A percentile compares a stretch with the other conserved stretches of the same genome.
These are phyloP conservation scores for Penicillium frequentans DNA, from an alignment of 2,329 filamentous ascomycete genomes.

Conservation along the genomic window DNA sequence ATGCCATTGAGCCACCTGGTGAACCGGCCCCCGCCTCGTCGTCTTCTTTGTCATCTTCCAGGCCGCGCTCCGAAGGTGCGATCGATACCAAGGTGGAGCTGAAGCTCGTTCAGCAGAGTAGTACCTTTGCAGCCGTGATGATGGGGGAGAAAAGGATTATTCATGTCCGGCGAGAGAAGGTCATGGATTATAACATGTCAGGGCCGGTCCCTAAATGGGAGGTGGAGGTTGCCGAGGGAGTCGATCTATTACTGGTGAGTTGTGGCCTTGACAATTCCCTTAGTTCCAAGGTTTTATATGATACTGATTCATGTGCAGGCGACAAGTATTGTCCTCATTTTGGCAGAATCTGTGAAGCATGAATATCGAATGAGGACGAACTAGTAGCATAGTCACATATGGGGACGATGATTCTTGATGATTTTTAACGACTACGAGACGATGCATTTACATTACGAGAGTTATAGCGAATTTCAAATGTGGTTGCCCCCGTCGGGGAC, in stretches of 20 bases:
- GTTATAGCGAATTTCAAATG: not conserved
- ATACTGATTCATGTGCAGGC: conserved; percentile 7
- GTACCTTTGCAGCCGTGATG: conserved; percentile 13
- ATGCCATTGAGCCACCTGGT: conserved; percentile 21
- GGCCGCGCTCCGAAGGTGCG: conserved; percentile 10
- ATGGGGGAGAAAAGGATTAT: conserved; percentile 21
- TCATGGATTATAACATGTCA: conserved; percentile 11
- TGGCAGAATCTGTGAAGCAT: conserved; percentile 18
- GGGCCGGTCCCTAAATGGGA: conserved; percentile 19
- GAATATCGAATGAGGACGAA: conserved; percentile 11
- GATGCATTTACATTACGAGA: not conserved
- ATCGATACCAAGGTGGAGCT: conserved; percentile 13
- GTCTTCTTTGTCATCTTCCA: conserved; percentile 3
- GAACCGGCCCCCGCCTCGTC: conserved; percentile 20
- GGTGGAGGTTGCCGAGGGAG: conserved; percentile 22
- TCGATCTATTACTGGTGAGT: conserved; percentile 26
- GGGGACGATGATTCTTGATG: not conserved
- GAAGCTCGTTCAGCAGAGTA: conserved; percentile 13
- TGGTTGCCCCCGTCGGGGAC: not conserved
- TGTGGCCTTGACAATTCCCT: too few species aligned
- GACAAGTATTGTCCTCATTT: conserved; percentile 21
- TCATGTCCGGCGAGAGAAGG: conserved; percentile 13
- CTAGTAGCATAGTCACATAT: not conserved
- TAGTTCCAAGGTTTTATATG: too few species aligned
- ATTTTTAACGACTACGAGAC: not conserved